phyloP scores from a whole-genome alignment of 2,329 filamentous ascomycete genomes.

The Dendrostoma leiphaemia region DNA sequence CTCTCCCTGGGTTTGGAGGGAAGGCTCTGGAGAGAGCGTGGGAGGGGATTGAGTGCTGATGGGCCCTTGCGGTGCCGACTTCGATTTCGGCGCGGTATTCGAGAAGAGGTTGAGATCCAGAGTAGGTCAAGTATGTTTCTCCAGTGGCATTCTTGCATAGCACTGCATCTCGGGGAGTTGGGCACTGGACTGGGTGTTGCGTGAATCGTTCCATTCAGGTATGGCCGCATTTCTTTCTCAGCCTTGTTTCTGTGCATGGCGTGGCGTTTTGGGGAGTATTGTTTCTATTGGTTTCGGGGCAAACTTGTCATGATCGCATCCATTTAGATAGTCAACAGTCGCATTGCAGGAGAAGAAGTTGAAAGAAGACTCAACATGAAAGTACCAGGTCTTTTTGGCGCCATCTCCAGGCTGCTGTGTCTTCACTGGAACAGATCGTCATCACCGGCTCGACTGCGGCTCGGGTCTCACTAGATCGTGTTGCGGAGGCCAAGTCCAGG shows the following conservation, averaged over 20 bases:
- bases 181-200: neutral
- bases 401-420: too few species aligned
- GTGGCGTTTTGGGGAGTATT: constrained; percentile 12
- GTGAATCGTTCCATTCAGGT: neutral
- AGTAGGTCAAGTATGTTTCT: neutral
- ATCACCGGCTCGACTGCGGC: too few species aligned
- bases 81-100: too few species aligned
- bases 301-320: neutral
- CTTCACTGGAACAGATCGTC: too few species aligned
- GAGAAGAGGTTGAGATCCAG: neutral
- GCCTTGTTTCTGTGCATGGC: constrained; percentile 14
- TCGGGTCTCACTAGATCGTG: too few species aligned
- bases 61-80: too few species aligned
- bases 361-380: too few species aligned
- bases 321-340: neutral
- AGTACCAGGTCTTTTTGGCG: too few species aligned
- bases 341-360: too few species aligned
- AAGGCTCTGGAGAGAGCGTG: constrained; percentile 56
- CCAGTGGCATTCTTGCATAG: neutral
- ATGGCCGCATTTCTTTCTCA: too few species aligned
- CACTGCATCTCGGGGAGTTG: neutral
- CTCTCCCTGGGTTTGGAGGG: constrained; percentile 56
- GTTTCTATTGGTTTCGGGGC: neutral
- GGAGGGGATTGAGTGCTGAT: constrained; percentile 37
- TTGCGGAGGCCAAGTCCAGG: too few species aligned